Conservation (phyloP, 2,329 filamentous ascomycete species). For the Fusarium ramigenum region DNA sequence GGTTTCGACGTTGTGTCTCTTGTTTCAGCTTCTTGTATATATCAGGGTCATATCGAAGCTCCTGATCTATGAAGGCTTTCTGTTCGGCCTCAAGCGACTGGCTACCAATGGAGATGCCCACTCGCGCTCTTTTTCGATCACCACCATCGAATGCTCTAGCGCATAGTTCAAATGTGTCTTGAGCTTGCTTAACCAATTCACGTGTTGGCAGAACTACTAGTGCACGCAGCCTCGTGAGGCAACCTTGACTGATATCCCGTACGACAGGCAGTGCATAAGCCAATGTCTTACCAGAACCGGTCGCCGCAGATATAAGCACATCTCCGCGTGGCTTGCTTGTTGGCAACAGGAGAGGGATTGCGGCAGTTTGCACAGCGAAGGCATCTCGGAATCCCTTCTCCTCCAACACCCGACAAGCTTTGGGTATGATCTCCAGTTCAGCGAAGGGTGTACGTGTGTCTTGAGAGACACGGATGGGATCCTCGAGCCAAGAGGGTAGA, state of each 20-base stretch:
- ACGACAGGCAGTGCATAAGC: slow-evolving; percentile 90
- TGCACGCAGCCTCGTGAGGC: slow-evolving; percentile 75
- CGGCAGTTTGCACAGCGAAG: slow-evolving; percentile 56
- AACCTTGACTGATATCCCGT: slow-evolving; percentile 73
- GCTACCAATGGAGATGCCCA: slow-evolving; percentile 85
- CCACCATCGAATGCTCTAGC: slow-evolving; percentile 66
- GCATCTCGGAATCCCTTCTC: slow-evolving; percentile 61
- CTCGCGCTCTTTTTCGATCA: slow-evolving; percentile 72
- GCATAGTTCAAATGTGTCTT: slow-evolving; percentile 80
- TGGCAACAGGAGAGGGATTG: slow-evolving; percentile 82
- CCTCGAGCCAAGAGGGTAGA: slow-evolving; percentile 81
- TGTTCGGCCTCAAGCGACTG: slow-evolving; percentile 76
- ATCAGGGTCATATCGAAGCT: slow-evolving; percentile 70
- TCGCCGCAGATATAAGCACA: slow-evolving; percentile 89
- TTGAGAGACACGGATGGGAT: slow-evolving; percentile 74
- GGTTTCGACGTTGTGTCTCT: slow-evolving; percentile 15
- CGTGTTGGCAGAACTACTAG: slow-evolving; percentile 90
- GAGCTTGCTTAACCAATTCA: slow-evolving; percentile 88
- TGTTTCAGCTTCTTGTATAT: slow-evolving; percentile 52
- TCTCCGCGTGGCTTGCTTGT: slow-evolving; percentile 74
- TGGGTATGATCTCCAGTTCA: slow-evolving; percentile 68
- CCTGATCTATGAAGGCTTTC: slow-evolving; percentile 55
- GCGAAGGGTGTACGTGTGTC: slow-evolving; percentile 69
- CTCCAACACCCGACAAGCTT: slow-evolving; percentile 69
- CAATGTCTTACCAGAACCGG: slow-evolving; percentile 94